Evolutionary conservation across 306 rosid genomes (phyloP).

Genomic region (Benincasa hispida): DNA sequence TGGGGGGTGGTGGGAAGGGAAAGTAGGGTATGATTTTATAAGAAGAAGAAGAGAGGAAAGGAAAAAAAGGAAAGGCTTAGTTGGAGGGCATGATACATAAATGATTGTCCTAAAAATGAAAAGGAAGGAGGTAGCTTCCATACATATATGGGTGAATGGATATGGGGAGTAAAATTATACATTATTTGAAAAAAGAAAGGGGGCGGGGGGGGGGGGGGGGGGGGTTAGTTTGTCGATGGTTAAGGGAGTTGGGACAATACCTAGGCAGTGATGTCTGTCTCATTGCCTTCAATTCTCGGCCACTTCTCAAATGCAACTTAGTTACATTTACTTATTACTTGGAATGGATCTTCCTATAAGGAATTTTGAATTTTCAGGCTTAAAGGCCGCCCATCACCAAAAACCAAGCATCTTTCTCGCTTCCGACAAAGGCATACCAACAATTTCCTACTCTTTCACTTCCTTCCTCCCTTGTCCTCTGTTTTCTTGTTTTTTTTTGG

Average conservation of each 20-base stretch:
- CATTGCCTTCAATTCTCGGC: not conserved
- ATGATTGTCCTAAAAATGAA: slow-evolving; percentile 23
- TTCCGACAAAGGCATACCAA: slow-evolving; percentile 21
- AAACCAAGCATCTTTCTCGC: not conserved
- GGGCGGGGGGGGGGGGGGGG: no score
- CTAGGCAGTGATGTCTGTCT: not conserved
- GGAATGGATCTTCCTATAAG: no score
- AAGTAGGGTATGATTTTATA: not conserved
- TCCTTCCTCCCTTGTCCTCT: slow-evolving; percentile 2
- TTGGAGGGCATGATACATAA: slow-evolving; percentile 31
- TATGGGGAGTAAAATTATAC: not conserved
- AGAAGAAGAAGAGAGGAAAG: not conserved
- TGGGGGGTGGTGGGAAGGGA: not conserved
- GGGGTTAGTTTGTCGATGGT: not conserved
- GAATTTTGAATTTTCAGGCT: slow-evolving; percentile 2
- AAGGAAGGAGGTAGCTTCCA: not conserved
- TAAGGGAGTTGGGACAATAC: not conserved
- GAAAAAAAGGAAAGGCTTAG: slow-evolving; percentile 8
- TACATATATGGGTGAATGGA: not conserved
- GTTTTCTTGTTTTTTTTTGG: not conserved
- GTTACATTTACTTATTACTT: no score
- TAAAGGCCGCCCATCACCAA: slow-evolving; percentile 5
- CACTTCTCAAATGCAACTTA: not conserved
- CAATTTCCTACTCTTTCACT: not conserved
- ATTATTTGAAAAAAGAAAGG: not conserved